Evolutionary conservation across 768 basidiomycete species (phyloP), one percentile per base, ranked within the genome.

Genomic region (Tricholoma terreum): DNA sequence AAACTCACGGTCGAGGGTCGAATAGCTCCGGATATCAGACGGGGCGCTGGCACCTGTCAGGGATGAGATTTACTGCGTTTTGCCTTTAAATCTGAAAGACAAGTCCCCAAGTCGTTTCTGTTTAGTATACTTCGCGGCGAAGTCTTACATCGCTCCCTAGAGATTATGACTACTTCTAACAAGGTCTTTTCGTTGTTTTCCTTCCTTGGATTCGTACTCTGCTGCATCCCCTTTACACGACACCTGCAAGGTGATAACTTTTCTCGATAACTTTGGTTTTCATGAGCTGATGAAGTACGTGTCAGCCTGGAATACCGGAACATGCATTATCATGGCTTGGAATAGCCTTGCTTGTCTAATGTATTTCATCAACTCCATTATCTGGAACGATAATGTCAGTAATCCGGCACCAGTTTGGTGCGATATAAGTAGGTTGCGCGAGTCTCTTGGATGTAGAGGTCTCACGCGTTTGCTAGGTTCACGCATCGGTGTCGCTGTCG

Each of bases 261-360:
- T 15, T 52, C 31, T 24, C 9, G 2, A 9, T 14, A 11, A 11
- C 10, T 22, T 34, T 6, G 12, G 14, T 4, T 22, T 7, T 31
- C 7, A 17, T 43, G 30, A 17, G 4, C 11, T 30, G 1, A 8
- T 12, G 27, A 22, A 19, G 17, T 36, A 12, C 22, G n/a, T 35
- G 6, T 27, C 24, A 53, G 52, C 78, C 7, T 79, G 79, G 76
- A 81, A 81, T 67, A 78, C 83, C 7, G 89, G 87, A 17, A 90
- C 89, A 11, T 84, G 89, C 58, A 69, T 84, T 46, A 85, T 81
- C 73, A 90, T 92, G 73, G 56, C 75, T 38, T 92, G 89, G 90
- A 77, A 77, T 6, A 81, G 77, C 1, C 51, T 82, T 4, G 75
- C 74, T 11, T 85, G 84, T 65, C 76, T 91, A 42, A 77, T 78